These are phyloP conservation scores for Hygrophorus russula DNA, from an alignment of 768 basidiomycete species.

Conservation along the genomic window DNA sequence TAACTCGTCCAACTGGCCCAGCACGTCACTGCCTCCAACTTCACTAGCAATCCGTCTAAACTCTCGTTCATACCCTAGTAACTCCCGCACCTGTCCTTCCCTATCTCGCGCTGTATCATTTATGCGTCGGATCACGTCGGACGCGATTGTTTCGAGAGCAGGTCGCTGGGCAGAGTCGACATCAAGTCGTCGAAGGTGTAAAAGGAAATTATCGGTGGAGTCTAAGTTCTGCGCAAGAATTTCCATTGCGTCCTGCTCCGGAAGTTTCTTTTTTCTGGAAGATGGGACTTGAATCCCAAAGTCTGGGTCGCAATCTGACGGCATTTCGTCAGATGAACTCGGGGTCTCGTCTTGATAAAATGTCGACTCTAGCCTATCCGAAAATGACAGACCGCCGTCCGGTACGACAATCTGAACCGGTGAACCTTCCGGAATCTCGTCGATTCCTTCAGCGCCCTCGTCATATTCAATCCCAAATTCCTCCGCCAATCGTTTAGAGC, in stretches of 20 bases:
- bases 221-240: slow-evolving; percentile 64
- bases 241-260: slow-evolving; percentile 56
- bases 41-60: slow-evolving; percentile 68
- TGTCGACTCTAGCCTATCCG: slow-evolving; percentile 27
- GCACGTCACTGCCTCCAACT: slow-evolving; percentile 63
- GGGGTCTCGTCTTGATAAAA: slow-evolving; percentile 14
- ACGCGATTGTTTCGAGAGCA: slow-evolving; percentile 57
- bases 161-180: slow-evolving; percentile 32
- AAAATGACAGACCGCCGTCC: slow-evolving; percentile 25
- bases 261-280: slow-evolving; percentile 16
- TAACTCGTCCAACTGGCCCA: slow-evolving; percentile 60
- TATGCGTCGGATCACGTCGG: slow-evolving; percentile 65
- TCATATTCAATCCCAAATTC: slow-evolving; percentile 88
- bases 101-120: slow-evolving; percentile 68
- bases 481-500: slow-evolving; percentile 71
- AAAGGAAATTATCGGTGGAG: slow-evolving; percentile 67
- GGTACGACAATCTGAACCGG: slow-evolving; percentile 20
- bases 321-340: slow-evolving; percentile 17
- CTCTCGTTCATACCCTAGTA: slow-evolving; percentile 71
- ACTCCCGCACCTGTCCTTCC: slow-evolving; percentile 70
- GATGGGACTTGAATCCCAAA: slow-evolving; percentile 28
- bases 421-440: slow-evolving; percentile 24
- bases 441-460: slow-evolving; percentile 77
- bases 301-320: slow-evolving; percentile 28
- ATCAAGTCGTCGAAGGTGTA: slow-evolving; percentile 63